Base-by-base conservation (phyloP, 805 yeast species). In the Metschnikowia kofuensis region DNA sequence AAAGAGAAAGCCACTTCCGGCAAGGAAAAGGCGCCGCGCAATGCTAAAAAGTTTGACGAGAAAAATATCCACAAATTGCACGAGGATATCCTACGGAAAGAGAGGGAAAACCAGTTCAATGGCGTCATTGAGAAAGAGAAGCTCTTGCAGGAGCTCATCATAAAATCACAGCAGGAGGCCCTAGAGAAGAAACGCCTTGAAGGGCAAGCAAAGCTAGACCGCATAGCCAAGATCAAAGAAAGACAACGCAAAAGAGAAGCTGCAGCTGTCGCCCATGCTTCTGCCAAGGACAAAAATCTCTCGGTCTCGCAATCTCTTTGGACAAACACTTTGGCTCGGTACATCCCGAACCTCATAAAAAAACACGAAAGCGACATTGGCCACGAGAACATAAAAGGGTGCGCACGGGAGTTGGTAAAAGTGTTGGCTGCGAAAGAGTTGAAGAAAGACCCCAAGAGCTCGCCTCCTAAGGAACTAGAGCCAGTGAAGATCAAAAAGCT, bases 361-460 rank as follows among this genome's bases (percentile, higher is more conserved):
- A 80, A 79, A 55, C 81, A 85, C 64, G 85, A 81, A 54, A 62
- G 72, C 2, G 83, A 82, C 46, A 72, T 92, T 21, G 90, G 89
- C 5, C 83, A 81, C 49, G 96, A 87, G 5, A 76, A 81, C 48
- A 61, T 89, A 44, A 92, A 91, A 67, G 77, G 77, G 35, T 85
- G 90, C 66, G 88, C 96, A 2, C 79, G 82, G 51, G 96, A 90
- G 43, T 81, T 92, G 49, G 89, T 85, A 6, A 78, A 82, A 53
- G 67, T 73, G 0, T 70, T 94, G 39, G 80, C 83, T 0, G 75
- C 76, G 5, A 94, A 92, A 63, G 97, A 89, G 64, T 42, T 77
- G 48, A 77, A 76, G 50, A 70, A 78, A 45, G 76, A 69, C 46
- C 67, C 70, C 11, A 65, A 65, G 44, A 58, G 63, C 9, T 36